phyloP scores from a whole-genome alignment of 2,329 filamentous ascomycete genomes.

The Monascus ruber region DNA sequence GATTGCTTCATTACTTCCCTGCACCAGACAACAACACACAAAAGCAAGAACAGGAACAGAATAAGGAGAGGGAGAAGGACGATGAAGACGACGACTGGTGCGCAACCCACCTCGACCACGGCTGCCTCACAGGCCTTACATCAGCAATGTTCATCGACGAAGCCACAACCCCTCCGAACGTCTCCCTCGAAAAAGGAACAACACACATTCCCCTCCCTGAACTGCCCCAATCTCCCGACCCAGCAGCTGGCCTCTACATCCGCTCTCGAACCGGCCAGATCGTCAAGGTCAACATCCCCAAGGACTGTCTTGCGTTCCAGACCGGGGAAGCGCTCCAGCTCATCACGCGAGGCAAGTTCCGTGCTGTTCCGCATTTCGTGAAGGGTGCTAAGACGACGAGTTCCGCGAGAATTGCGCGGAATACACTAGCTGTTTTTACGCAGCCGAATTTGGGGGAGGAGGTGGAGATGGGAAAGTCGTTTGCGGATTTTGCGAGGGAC shows the following conservation, averaged over 20 bases:
- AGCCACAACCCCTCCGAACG: conserved; percentile 27
- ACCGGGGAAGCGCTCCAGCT: conserved; percentile 84
- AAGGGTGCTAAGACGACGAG: conserved; percentile 55
- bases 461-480: conserved; percentile 62
- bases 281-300: conserved; percentile 85
- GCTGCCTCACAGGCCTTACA: conserved; percentile 86
- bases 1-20: conserved; percentile 88
- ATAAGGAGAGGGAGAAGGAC: conserved; percentile 7
- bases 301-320: conserved; percentile 89
- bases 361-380: conserved; percentile 93
- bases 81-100: conserved; percentile 91
- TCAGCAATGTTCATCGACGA: conserved; percentile 96
- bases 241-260: conserved; percentile 84
- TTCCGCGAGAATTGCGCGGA: conserved; percentile 53
- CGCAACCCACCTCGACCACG: conserved; percentile 66
- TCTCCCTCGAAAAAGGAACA: conserved; percentile 19
- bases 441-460: conserved; percentile 78
- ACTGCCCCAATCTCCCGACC: conserved; percentile 65
- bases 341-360: conserved; percentile 84
- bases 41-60: neutral
- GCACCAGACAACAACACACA: conserved; percentile 1
- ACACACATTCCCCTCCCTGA: conserved; percentile 46
- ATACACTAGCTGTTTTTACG: conserved; percentile 92
- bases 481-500: conserved; percentile 64
- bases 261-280: conserved; percentile 69